A percentile compares a stretch with the other conserved stretches of the same genome.
phyloP scores from a whole-genome alignment of 2,329 filamentous ascomycete species.

The Pseudopithomyces chartarum region DNA sequence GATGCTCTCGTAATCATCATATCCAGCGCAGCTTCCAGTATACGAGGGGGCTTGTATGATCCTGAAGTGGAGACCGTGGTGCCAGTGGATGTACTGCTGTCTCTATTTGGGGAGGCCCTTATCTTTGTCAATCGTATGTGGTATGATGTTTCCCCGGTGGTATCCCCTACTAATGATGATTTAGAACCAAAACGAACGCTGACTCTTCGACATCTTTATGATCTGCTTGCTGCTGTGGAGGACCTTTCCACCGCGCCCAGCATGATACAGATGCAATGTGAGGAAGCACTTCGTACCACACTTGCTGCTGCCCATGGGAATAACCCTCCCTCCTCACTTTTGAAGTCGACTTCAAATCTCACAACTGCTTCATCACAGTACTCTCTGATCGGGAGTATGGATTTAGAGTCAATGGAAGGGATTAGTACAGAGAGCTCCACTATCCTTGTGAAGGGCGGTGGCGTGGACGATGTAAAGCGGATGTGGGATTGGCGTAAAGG shows the following conservation, averaged over 20 bases:
- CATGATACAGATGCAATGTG: conserved; percentile 73
- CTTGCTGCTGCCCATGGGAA: conserved; percentile 68
- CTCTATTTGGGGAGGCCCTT: conserved; percentile 81
- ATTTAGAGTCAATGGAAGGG: conserved; percentile 60
- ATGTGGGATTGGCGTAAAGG: conserved; percentile 75
- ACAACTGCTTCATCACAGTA: conserved; percentile 65
- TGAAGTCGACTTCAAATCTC: conserved; percentile 60
- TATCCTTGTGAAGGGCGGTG: conserved; percentile 47
- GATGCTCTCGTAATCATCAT: conserved; percentile 81
- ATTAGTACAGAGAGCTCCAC: conserved; percentile 52
- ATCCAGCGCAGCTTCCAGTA: conserved; percentile 84
- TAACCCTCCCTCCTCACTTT: conserved; percentile 50
- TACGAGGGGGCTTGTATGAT: conserved; percentile 88
- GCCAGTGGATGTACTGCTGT: conserved; percentile 83
- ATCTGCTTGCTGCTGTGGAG: conserved; percentile 76
- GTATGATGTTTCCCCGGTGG: conserved; percentile 16
- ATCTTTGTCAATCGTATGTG: conserved; percentile 69
- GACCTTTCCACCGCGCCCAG: conserved; percentile 77
- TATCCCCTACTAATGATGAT: conserved; percentile 8
- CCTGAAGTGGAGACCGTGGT: conserved; percentile 79
- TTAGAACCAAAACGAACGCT: conserved; percentile 63
- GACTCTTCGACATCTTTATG: conserved; percentile 73
- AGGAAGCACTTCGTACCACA: conserved; percentile 78
- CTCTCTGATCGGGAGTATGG: conserved; percentile 74
- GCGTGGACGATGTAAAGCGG: conserved; percentile 54